These are phyloP conservation scores for Phytopythium aichiense DNA, from an alignment of 352 stramenopile genomes.

Conservation along the genomic window DNA sequence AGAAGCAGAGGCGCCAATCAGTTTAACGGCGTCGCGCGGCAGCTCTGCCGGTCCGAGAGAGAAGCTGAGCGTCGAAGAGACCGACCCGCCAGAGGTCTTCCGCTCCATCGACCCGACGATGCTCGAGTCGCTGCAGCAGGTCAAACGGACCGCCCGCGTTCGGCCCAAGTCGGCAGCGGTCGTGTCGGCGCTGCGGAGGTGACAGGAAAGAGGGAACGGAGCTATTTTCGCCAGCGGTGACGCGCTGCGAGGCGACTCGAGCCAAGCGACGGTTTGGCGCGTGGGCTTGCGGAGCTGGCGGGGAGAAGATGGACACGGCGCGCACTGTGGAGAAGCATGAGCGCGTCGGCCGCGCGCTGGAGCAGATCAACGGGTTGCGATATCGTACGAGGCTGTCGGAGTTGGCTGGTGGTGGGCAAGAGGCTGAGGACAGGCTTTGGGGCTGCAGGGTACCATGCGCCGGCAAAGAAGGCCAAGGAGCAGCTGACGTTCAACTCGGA, in stretches of 20 bases:
- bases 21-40: not conserved
- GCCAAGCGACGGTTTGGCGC: not conserved
- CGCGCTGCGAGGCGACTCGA: not conserved
- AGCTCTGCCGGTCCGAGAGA: not conserved
- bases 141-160: slow-evolving; percentile 30
- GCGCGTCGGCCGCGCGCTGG: slow-evolving; percentile 55
- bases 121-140: slow-evolving; percentile 44
- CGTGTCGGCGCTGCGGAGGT: slow-evolving; percentile 9
- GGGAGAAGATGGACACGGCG: slow-evolving; percentile 6
- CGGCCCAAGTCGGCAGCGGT: slow-evolving; percentile 38
- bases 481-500: slow-evolving; percentile 43
- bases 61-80: too few relatives aligned
- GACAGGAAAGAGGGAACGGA: not conserved
- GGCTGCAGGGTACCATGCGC: slow-evolving; percentile 40
- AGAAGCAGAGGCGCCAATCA: not conserved
- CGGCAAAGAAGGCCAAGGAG: slow-evolving; percentile 34
- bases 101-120: slow-evolving; percentile 30
- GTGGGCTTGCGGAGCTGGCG: not conserved
- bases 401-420: not conserved
- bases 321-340: slow-evolving; percentile 42
- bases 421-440: not conserved
- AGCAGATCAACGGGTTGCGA: slow-evolving; percentile 65
- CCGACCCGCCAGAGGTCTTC: not conserved
- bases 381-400: slow-evolving; percentile 37
- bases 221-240: slow-evolving; percentile 19